Percentiles rank a stretch among this genome's conserved stretches.
phyloP scores from a whole-genome alignment of 108 stramenopile species.

The Pseudonitzschia pungens region DNA sequence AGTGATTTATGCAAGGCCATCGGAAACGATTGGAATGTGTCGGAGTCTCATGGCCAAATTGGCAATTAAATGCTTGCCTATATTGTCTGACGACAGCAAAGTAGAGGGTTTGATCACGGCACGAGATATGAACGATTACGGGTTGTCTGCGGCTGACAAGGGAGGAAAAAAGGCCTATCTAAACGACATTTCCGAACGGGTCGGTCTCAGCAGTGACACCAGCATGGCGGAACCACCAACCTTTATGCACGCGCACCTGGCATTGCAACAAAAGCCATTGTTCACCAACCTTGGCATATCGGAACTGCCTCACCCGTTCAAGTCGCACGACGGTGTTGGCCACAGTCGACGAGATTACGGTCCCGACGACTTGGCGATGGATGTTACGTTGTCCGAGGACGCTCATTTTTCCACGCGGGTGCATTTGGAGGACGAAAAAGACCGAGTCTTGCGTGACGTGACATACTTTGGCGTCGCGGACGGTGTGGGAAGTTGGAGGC shows the following conservation, averaged over 20 bases:
- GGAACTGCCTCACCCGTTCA: constrained; percentile 94
- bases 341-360: constrained; percentile 72
- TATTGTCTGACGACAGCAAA: constrained; percentile 68
- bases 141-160: constrained; percentile 73
- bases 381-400: constrained; percentile 86
- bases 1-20: constrained; percentile 80
- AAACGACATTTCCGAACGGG: constrained; percentile 83
- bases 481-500: constrained; percentile 96
- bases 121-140: constrained; percentile 86
- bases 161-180: constrained; percentile 93
- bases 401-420: constrained; percentile 69
- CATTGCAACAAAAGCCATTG: constrained; percentile 66
- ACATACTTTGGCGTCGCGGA: constrained; percentile 93
- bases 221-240: constrained; percentile 87
- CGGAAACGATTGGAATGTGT: constrained; percentile 86
- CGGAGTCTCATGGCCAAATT: constrained; percentile 86
- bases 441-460: constrained; percentile 54
- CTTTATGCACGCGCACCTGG: constrained; percentile 64
- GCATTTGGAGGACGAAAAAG: constrained; percentile 62
- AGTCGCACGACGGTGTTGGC: constrained; percentile 72
- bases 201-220: constrained; percentile 77
- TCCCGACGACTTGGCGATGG: constrained; percentile 56
- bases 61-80: constrained; percentile 90
- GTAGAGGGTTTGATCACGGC: constrained; percentile 91
- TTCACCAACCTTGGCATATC: constrained; percentile 75